Evolutionary conservation across 2,329 filamentous ascomycete genomes (phyloP).

Genomic region (Verticillium albo-atrum): DNA sequence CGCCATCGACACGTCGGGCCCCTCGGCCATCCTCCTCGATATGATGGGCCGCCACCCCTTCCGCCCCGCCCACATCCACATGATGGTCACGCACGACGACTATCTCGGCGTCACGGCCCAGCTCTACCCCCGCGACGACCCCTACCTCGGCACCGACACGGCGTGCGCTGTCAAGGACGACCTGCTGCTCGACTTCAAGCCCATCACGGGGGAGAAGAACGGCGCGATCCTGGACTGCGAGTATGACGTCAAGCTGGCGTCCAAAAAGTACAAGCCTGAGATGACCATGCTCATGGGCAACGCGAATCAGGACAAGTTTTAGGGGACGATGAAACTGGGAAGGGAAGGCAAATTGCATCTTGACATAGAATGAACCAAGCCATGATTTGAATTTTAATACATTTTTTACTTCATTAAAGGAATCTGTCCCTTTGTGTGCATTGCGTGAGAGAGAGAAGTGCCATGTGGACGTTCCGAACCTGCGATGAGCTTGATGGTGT

Average conservation of each 20-base stretch:
- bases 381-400: background rate
- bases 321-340: background rate
- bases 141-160: constrained; percentile 50
- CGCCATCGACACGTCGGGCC: constrained; percentile 31
- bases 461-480: too few relatives aligned
- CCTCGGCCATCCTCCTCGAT: constrained; percentile 45
- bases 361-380: background rate
- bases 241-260: constrained; percentile 20
- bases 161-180: constrained; percentile 53
- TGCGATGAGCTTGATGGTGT: too few relatives aligned
- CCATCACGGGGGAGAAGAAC: constrained; percentile 27
- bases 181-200: constrained; percentile 40
- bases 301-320: constrained; percentile 15
- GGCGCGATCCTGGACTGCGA: constrained; percentile 23
- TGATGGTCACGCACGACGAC: constrained; percentile 46
- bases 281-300: constrained; percentile 13
- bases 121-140: constrained; percentile 66
- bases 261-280: constrained; percentile 19
- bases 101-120: constrained; percentile 68
- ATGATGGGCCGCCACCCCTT: constrained; percentile 52
- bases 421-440: background rate
- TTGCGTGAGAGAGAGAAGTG: too few relatives aligned
- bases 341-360: background rate
- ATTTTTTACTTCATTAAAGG: background rate
- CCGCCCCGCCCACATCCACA: constrained; percentile 57